Evolutionary conservation across 768 basidiomycete genomes (phyloP).

Genomic region (Termitomyces heimii): DNA sequence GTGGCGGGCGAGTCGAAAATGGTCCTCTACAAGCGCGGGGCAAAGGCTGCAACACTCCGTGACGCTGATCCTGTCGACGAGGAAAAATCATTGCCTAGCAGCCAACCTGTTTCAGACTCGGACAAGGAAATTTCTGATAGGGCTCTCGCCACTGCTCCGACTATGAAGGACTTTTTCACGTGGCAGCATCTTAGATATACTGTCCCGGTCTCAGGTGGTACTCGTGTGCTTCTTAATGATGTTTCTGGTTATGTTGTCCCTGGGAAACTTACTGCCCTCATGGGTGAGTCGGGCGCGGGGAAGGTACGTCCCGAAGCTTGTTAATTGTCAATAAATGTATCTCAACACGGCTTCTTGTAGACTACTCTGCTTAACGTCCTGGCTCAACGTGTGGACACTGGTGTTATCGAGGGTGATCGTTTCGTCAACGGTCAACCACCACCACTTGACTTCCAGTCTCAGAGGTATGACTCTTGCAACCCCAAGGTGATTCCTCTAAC

Average conservation of each 20-base stretch:
- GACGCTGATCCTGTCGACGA: slow-evolving; percentile 29
- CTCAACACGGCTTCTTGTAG: slow-evolving; percentile 10
- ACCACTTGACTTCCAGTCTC: slow-evolving; percentile 56
- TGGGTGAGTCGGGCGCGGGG: slow-evolving; percentile 53
- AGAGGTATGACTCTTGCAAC: slow-evolving; percentile 32
- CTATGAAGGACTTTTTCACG: slow-evolving; percentile 63
- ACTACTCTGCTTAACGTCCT: slow-evolving; percentile 57
- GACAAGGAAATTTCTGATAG: slow-evolving; percentile 20
- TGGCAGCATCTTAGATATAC: slow-evolving; percentile 72
- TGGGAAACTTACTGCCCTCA: slow-evolving; percentile 73
- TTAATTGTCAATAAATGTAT: background rate
- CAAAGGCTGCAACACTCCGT: slow-evolving; percentile 25
- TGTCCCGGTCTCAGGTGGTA: slow-evolving; percentile 45
- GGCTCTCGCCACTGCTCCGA: slow-evolving; percentile 34
- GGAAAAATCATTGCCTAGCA: slow-evolving; percentile 21
- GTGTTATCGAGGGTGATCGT: slow-evolving; percentile 44
- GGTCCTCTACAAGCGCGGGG: slow-evolving; percentile 62
- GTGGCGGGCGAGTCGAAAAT: slow-evolving; percentile 31
- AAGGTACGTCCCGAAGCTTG: slow-evolving; percentile 25
- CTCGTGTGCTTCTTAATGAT: slow-evolving; percentile 54
- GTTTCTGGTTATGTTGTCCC: slow-evolving; percentile 79
- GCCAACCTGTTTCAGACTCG: slow-evolving; percentile 6
- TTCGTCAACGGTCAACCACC: slow-evolving; percentile 50
- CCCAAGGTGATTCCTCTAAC: background rate
- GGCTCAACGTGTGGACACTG: slow-evolving; percentile 41